Evolutionary conservation across 2,329 filamentous ascomycete species (phyloP), one percentile per base, ranked within the genome.

Genomic region (Monosporascus cannonballus): DNA sequence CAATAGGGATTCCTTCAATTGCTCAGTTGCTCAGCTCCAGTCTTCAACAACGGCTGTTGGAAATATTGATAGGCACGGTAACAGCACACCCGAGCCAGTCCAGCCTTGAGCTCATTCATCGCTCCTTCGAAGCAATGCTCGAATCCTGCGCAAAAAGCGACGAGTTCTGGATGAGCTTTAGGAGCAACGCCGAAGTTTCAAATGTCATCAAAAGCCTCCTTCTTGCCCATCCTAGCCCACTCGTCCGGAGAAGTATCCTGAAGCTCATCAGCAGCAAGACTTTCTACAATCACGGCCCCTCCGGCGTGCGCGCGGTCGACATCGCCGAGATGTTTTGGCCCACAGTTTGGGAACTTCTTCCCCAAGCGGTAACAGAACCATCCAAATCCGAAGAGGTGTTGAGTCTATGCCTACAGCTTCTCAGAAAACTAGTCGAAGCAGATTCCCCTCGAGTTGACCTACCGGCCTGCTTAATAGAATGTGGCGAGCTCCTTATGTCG

Each of bases 301-400:
- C 61, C 5, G 56, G 59, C 15, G 64, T 72, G 14, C 61, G 62
- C 9, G 61, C 71, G 3, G 55, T 66, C 3, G 69, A 72, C 14
- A 74, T 79, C 51, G 69, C 72, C 15, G 64, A 70, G 17, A 70
- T 75, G 36, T 75, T 81, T 54, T 80, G 78, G 77, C 73, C 76
- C 4, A 64, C 70, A 41, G 55, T 70, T 22, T 61, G 66, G 20
- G 63, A 65, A 27, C 62, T 76, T 27, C 60, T 77, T 6, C 67
- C 65, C 17, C 61, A 64, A 48, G 73, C 72, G 22, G 62, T 65
- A 3, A 47, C 36, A 1, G 58, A 65, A 50, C 65, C 69, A 30
- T 52, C 50, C 6, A 66, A 68, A 30, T 77, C 76, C 52, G 69
- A 74, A 24, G 76, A 81, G 48, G 61, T 77, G 17, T 65, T 69